phyloP scores from a whole-genome alignment of 2,329 filamentous ascomycete genomes.

The Fusarium circinatum region DNA sequence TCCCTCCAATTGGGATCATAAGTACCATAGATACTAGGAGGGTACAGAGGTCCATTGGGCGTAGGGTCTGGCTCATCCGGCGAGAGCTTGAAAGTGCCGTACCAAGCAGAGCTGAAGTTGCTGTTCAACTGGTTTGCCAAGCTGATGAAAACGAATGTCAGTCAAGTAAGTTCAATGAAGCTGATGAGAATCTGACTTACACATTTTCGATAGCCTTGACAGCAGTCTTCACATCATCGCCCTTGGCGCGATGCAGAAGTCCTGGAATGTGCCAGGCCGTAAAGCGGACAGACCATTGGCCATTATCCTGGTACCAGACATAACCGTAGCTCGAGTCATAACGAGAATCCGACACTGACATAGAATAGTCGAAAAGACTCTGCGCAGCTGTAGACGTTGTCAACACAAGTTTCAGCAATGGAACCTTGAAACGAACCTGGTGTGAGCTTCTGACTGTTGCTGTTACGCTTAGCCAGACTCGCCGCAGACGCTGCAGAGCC shows the following conservation, averaged over 20 bases:
- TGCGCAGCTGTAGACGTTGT: background rate
- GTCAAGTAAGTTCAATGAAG: accelerated
- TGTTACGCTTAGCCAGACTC: conserved; percentile 5
- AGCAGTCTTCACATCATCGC: conserved; percentile 7
- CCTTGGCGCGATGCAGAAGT: conserved; percentile 35
- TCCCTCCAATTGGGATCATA: conserved; percentile 22
- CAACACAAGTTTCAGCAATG: background rate
- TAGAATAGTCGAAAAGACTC: conserved; percentile 45
- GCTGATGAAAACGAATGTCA: background rate
- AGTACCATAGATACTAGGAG: conserved; percentile 6
- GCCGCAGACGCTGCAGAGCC: conserved; percentile 3
- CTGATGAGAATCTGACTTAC: background rate
- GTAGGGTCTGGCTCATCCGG: conserved; percentile 19
- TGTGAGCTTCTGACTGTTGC: conserved; percentile 5
- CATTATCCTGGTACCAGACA: conserved; percentile 54
- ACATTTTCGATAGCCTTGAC: conserved; percentile 13
- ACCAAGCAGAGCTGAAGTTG: conserved; percentile 11
- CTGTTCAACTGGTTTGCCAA: conserved; percentile 11
- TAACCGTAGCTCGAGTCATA: conserved; percentile 56
- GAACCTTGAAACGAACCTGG: background rate
- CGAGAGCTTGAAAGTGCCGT: conserved; percentile 12
- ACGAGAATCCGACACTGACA: conserved; percentile 52
- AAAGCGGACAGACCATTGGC: conserved; percentile 55
- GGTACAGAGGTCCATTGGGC: background rate
- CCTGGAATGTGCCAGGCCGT: conserved; percentile 56